These are phyloP conservation scores for Corylus heterophylla DNA, from an alignment of 306 rosid species.

Conservation along the genomic window DNA sequence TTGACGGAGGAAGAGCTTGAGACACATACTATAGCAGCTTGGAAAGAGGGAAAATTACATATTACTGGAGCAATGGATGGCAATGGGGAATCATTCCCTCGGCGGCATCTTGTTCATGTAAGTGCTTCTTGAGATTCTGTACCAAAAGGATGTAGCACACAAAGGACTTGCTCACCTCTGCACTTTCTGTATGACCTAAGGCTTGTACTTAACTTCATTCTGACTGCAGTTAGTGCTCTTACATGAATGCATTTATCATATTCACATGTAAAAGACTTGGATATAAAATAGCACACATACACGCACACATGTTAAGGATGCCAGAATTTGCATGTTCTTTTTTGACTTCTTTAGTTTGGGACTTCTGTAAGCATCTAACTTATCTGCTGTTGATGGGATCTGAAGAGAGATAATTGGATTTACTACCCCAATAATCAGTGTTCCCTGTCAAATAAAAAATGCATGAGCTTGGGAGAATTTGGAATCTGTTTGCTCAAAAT, in stretches of 20 bases:
- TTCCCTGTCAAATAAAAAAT: not conserved
- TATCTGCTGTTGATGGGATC: not conserved
- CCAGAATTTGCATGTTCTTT: not conserved
- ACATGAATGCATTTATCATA: not conserved
- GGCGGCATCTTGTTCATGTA: constrained; percentile 57
- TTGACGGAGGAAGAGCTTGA: constrained; percentile 86
- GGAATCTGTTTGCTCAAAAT: not conserved
- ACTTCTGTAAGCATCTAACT: not conserved
- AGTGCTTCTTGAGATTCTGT: constrained; percentile 37
- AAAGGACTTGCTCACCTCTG: not conserved
- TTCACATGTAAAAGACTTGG: not conserved
- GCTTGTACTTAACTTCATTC: not conserved
- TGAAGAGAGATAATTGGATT: not conserved
- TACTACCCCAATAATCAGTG: not conserved
- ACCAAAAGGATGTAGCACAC: not conserved
- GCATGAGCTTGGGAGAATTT: not conserved
- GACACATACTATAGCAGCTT: constrained; percentile 82
- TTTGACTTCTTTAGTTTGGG: not conserved
- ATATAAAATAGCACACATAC: not conserved
- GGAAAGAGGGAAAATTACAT: constrained; percentile 76
- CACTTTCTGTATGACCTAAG: not conserved
- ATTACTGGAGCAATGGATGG: constrained; percentile 43
- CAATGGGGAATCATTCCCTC: constrained; percentile 47
- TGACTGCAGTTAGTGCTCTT: not conserved
- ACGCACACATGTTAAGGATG: not conserved